Percentiles rank a stretch among this genome's conserved stretches.
Evolutionary conservation across 2,329 filamentous ascomycete genomes (phyloP).

Genomic region (Keithomyces neogunnii): DNA sequence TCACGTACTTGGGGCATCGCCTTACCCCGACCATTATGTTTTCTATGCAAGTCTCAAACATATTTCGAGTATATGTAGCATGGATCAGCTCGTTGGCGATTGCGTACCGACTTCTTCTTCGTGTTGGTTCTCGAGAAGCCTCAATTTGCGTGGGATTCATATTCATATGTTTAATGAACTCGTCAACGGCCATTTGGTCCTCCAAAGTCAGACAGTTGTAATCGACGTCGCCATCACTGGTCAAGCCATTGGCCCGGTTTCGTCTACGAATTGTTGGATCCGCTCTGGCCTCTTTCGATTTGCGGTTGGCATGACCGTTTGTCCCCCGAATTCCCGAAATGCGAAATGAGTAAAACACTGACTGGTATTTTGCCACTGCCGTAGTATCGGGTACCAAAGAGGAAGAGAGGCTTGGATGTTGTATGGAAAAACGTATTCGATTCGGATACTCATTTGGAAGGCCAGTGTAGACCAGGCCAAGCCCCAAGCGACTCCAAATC

Average conservation of each 20-base stretch:
- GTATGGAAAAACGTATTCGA: conserved; percentile 23
- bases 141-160: background rate
- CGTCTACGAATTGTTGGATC: background rate
- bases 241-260: background rate
- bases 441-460: conserved; percentile 7
- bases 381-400: conserved; percentile 19
- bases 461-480: conserved; percentile 16
- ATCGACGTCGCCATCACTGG: conserved; percentile 4
- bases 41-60: conserved; percentile 13
- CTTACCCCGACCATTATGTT: conserved; percentile 18
- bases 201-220: conserved; percentile 10
- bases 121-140: background rate
- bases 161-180: conserved; percentile 18
- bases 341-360: conserved; percentile 17
- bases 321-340: conserved; percentile 7
- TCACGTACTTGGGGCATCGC: conserved; percentile 14
- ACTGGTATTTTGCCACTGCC: conserved; percentile 16
- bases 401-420: conserved; percentile 26
- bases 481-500: conserved; percentile 21
- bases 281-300: background rate
- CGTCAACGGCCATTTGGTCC: conserved; percentile 21
- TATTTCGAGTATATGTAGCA: background rate
- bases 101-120: background rate
- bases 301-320: background rate
- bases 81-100: background rate